Base-by-base conservation (phyloP, 2,329 filamentous ascomycete species). In the Elsinoe ampelina region DNA sequence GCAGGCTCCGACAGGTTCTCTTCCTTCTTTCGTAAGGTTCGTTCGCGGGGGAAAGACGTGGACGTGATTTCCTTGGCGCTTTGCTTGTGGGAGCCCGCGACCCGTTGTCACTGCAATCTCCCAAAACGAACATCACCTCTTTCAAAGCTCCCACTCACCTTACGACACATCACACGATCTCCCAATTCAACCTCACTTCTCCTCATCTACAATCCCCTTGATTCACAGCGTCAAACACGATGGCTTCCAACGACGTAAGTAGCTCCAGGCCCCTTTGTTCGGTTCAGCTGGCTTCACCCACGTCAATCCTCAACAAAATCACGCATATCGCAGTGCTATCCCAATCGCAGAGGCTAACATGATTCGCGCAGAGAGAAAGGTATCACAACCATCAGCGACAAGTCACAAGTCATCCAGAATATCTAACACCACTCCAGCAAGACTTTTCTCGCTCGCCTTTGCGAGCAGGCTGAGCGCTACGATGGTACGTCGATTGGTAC, bases 391-490 rank as follows among this genome's bases (percentile, higher is more conserved):
- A 12, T 12, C n/a, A 13, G 39, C 54, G 36, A 36, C 54, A 43
- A 57, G 61, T 59, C 38, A 64, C 57, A 50, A 68, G 70, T 45
- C 32, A n/a, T 43, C 34, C 10, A 15, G 34, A 30, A 35, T 39
- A 50, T 57, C 59, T 77, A 65, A 78, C 70, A 58, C 43, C 60
- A 61, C 59, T 63, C 73, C 75, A 95, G 90, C 87, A 97, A 97
- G 86, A 97, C 93, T 73, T 97, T 97, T 84, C 89, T 97, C 76
- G 93, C 93, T 77, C 86, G 93, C 80, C 90, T 98, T 74, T 97
- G 93, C 83, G 93, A 97, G 88, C 93, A 98, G 85, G 93, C 93
- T 74, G 93, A 97, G 84, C 92, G 92, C 74, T 98, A 98, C 80
- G 92, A 98, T 92, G 93, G 81, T 84, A 74, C 75, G 81, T 73